Base-by-base conservation (phyloP, 768 basidiomycete genomes). In the Naganishia antarctica region DNA sequence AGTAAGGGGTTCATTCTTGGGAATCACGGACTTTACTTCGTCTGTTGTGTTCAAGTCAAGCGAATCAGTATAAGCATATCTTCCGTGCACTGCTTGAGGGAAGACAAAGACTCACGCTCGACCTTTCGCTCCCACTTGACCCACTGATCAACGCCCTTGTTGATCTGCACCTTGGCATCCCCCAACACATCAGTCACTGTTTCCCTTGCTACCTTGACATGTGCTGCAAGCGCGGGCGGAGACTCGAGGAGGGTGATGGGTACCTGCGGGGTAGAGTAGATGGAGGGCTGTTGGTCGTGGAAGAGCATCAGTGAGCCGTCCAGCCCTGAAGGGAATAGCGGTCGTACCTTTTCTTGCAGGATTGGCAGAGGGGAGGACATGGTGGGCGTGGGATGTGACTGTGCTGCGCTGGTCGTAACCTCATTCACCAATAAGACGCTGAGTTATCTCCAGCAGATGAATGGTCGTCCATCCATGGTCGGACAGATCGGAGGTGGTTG, bases 91-190 rank as follows among this genome's bases (percentile, higher is more conserved):
- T n/a, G n/a, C n/a, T n/a, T n/a, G n/a, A 46, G 41, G 15, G 26
- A 3, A 9, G 25, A 45, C 28, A 15, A n/a, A 16, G 13, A 76
- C 80, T 69, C 76, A 93, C 93, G 79, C 79, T 96, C 93, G 32
- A 93, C 86, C 8, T 83, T 82, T 69, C 88, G 83, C 75, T 97
- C 94, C 32, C 91, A 81, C 13, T 83, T 84, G 70, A 98, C 89
- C 91, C 91, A 94, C 66, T 82, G 82, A 32, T 85, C 83, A 18
- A 94, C 84, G 46, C 85, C 84, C 0, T 81, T 82, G 68, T 91
- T 88, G 25, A 91, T 85, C 50, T 84, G 82, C 1, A 81, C 80
- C 62, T 85, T 83, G n/a, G 84, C 83, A 29, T 85, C 82, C 4
- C 75, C 68, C 70, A 87, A 84, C 15, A 83, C 81, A 0, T 80